Base-by-base conservation (phyloP, 2,329 filamentous ascomycete species). In the Hypoxylon sp. region DNA sequence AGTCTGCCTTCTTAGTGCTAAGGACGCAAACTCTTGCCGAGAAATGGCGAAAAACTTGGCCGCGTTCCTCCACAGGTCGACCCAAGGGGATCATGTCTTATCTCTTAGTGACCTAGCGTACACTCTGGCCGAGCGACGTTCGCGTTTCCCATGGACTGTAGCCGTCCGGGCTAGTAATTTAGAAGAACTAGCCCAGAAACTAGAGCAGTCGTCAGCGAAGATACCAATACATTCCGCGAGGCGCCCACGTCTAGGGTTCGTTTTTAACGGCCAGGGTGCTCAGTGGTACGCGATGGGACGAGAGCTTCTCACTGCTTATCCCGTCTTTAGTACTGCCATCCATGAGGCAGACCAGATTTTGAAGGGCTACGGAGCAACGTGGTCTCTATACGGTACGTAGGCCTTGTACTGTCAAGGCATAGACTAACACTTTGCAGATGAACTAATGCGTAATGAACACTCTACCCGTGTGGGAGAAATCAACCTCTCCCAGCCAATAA, bases 261-360 rank as follows among this genome's bases (percentile, higher is more conserved):
- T 78, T 0, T 79, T 79, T 63, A 77, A 74, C 1, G 74, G 74
- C 2, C 73, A 76, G 42, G 74, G 74, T 1, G 73, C 73, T 0
- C 74, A 76, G 27, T 75, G 71, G 55, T 17, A 53, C 6, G 56
- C 27, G 7, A 76, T 74, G 74, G 74, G 71, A 2, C 17, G 57
- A n/a, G 66, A 69, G 14, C 63, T 76, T 0, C 22, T 77, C 5
- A 17, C 25, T 6, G 5, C 50, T 2, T 70, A 69, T 27, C 60
- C 62, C 2, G 14, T 56, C 2, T 71, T 61, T 20, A 20, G 5
- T 4, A 17, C 6, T 2, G 30, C 62, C 8, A n/a, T 68, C 13
- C 54, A 65, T 37, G 31, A 58, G 20, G 46, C 51, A 2, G 30
- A 53, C 11, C 14, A 11, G 14, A 56, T 55, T 14, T 17, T 73